Conservation (phyloP, 768 basidiomycete genomes). For the Favolaschia claudopus region DNA sequence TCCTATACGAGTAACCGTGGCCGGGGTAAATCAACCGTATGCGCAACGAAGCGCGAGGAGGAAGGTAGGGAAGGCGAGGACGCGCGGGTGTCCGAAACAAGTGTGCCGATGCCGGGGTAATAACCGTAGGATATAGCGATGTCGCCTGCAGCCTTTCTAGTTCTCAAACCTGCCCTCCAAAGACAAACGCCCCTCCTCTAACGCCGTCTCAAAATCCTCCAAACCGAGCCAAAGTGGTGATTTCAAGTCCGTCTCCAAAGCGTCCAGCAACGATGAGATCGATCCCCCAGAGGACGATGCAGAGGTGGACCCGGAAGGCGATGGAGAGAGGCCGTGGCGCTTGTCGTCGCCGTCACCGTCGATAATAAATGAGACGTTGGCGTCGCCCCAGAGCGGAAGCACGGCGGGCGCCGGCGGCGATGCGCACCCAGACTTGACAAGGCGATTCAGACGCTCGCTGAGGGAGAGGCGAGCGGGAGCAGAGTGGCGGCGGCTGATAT, state of each 20-base stretch:
- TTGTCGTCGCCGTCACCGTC: not conserved
- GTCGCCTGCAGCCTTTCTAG: not conserved
- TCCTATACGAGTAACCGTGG: not conserved
- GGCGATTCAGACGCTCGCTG: constrained; percentile 1
- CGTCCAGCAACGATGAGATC: not conserved
- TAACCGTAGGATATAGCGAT: not conserved
- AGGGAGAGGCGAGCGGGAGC: not conserved
- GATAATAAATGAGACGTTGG: not conserved
- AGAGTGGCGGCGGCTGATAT: not conserved
- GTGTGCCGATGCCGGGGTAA: not conserved
- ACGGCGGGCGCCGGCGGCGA: not conserved
- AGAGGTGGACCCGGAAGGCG: not conserved
- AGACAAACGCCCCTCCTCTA: not conserved
- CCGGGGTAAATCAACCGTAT: too few species aligned
- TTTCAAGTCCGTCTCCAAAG: not conserved
- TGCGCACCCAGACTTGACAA: not conserved
- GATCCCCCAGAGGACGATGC: not conserved
- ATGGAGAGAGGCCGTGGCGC: not conserved
- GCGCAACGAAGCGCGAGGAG: not conserved
- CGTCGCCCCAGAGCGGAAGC: constrained; percentile 17
- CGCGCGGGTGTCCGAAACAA: too few species aligned
- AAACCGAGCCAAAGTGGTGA: not conserved
- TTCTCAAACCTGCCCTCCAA: too few species aligned
- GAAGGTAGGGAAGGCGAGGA: not conserved
- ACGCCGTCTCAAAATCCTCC: not conserved